Conservation (phyloP, 1,284 basidiomycete species). For the Athelia sp. region DNA sequence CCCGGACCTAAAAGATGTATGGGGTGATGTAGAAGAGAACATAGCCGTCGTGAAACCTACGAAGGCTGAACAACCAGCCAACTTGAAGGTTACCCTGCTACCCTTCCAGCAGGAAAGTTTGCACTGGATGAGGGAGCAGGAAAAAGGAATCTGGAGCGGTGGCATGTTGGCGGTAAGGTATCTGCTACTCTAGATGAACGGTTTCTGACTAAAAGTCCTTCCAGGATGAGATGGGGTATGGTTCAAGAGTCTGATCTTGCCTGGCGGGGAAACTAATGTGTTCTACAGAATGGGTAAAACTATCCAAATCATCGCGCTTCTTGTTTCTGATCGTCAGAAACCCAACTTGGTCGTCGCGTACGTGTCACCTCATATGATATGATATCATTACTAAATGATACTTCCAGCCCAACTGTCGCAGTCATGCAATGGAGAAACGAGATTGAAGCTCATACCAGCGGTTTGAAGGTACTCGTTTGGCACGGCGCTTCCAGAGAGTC, state of each 20-base stretch:
- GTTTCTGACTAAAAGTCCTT: slow-evolving; percentile 4
- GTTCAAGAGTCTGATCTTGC: slow-evolving; percentile 16
- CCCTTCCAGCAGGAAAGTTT: slow-evolving; percentile 92
- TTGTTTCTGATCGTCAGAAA: slow-evolving; percentile 74
- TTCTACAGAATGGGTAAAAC: slow-evolving; percentile 91
- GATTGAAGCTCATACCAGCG: slow-evolving; percentile 78
- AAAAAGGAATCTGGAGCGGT: slow-evolving; percentile 83
- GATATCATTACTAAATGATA: not conserved
- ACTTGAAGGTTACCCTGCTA: slow-evolving; percentile 69
- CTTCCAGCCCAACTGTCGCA: slow-evolving; percentile 81
- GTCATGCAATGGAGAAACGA: slow-evolving; percentile 99
- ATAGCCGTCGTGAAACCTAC: slow-evolving; percentile 64
- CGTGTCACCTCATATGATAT: slow-evolving; percentile 22
- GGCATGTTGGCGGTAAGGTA: slow-evolving; percentile 85
- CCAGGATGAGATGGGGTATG: slow-evolving; percentile 89
- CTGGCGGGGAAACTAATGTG: slow-evolving; percentile 7
- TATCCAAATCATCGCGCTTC: slow-evolving; percentile 92
- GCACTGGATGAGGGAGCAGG: slow-evolving; percentile 95
- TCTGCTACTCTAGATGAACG: not conserved
- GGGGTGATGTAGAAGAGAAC: slow-evolving; percentile 78
- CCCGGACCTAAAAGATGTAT: slow-evolving; percentile 78
- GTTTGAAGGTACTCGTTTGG: slow-evolving; percentile 85
- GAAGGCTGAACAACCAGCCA: slow-evolving; percentile 74
- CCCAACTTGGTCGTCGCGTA: slow-evolving; percentile 92
- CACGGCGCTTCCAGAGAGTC: slow-evolving; percentile 76